phyloP scores from a whole-genome alignment of 1,284 basidiomycete species.

The Cystobasidiaceae sp. region DNA sequence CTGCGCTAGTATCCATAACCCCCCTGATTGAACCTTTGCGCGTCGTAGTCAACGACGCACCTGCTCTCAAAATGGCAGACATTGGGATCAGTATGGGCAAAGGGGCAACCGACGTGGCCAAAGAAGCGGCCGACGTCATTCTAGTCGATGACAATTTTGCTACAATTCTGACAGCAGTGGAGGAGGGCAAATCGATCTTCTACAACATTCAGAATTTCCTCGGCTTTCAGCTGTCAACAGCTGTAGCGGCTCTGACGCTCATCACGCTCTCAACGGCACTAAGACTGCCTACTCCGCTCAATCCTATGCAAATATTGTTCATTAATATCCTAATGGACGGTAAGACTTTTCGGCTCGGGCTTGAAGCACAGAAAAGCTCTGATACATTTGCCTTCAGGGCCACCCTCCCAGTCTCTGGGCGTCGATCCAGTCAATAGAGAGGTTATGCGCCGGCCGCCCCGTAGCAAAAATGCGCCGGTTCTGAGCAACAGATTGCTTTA shows the following conservation, averaged over 20 bases:
- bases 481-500: constrained; percentile 67
- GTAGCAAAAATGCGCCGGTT: constrained; percentile 82
- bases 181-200: constrained; percentile 91
- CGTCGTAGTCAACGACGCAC: constrained; percentile 81
- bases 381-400: constrained; percentile 49
- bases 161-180: constrained; percentile 86
- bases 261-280: constrained; percentile 91
- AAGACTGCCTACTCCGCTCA: constrained; percentile 82
- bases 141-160: constrained; percentile 96
- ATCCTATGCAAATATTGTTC: constrained; percentile 97
- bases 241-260: constrained; percentile 86
- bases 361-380: background rate
- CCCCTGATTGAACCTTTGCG: background rate
- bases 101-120: constrained; percentile 90
- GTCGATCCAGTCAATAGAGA: constrained; percentile 88
- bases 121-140: constrained; percentile 95
- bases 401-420: constrained; percentile 89
- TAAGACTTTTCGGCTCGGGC: constrained; percentile 45
- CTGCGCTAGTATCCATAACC: background rate
- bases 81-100: constrained; percentile 97
- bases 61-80: constrained; percentile 94
- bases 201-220: constrained; percentile 99
- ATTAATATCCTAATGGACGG: constrained; percentile 99
- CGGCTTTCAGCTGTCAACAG: constrained; percentile 93
- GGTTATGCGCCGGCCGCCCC: constrained; percentile 81